Evolutionary conservation across 2,329 filamentous ascomycete genomes (phyloP).

Genomic region (Bipolaris zeicola): DNA sequence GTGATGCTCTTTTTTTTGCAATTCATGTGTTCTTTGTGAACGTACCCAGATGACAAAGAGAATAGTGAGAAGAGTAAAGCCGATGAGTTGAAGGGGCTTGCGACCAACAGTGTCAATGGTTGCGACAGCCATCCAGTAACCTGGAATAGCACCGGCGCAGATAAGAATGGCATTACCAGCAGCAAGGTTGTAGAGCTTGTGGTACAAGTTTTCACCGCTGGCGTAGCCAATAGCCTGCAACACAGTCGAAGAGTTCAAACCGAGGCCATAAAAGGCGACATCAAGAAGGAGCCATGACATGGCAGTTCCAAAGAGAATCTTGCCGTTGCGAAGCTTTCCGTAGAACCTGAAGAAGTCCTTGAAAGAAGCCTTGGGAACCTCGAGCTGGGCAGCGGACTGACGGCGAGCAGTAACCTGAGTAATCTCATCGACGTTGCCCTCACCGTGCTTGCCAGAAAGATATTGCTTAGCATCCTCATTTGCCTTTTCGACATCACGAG

Average conservation of each 20-base stretch:
- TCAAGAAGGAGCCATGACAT: conserved; percentile 74
- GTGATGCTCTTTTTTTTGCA: fast-evolving
- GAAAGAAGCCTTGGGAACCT: conserved; percentile 73
- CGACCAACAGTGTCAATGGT: conserved; percentile 72
- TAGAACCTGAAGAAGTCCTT: conserved; percentile 75
- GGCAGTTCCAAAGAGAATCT: conserved; percentile 76
- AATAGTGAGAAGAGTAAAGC: conserved; percentile 42
- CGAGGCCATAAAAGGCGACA: conserved; percentile 62
- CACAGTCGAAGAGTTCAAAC: conserved; percentile 76
- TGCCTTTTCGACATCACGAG: conserved; percentile 55
- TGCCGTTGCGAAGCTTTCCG: conserved; percentile 70
- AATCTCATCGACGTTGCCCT: conserved; percentile 70
- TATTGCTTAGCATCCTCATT: conserved; percentile 77
- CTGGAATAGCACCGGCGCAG: conserved; percentile 77
- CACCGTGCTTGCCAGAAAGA: conserved; percentile 64
- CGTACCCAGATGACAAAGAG: conserved; percentile 42
- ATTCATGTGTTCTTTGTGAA: background rate
- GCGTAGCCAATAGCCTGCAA: conserved; percentile 71
- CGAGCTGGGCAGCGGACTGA: conserved; percentile 60
- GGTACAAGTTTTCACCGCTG: conserved; percentile 68
- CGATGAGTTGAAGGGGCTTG: conserved; percentile 43
- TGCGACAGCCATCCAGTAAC: conserved; percentile 67
- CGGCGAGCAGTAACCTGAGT: conserved; percentile 64
- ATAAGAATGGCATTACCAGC: conserved; percentile 80
- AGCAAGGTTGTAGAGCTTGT: conserved; percentile 73